These are phyloP conservation scores for Ceriops tagal DNA, from an alignment of 345 rosid genomes.

Conservation along the genomic window DNA sequence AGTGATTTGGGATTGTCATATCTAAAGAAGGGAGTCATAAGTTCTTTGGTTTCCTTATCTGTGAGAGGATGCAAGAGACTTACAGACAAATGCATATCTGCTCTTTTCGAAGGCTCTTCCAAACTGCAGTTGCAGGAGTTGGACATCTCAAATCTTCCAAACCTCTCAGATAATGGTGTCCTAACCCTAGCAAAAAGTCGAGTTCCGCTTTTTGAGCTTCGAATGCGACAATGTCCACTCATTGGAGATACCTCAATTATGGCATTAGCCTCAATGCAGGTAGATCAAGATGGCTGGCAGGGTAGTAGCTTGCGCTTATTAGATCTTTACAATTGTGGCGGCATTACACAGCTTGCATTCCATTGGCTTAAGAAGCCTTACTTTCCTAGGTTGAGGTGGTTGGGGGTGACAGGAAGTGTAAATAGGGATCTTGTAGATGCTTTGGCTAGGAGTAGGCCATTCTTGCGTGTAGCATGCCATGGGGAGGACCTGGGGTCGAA, in stretches of 20 bases:
- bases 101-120: slow-evolving; percentile 63
- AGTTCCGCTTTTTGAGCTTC: slow-evolving; percentile 63
- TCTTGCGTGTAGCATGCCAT: slow-evolving; percentile 56
- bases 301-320: slow-evolving; percentile 60
- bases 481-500: slow-evolving; percentile 78
- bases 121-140: slow-evolving; percentile 59
- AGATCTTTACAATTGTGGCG: slow-evolving; percentile 75
- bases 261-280: slow-evolving; percentile 84
- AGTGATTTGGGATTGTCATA: slow-evolving; percentile 59
- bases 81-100: slow-evolving; percentile 65
- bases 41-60: slow-evolving; percentile 63
- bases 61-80: slow-evolving; percentile 85
- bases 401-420: slow-evolving; percentile 75
- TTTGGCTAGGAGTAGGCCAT: slow-evolving; percentile 68
- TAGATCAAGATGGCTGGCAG: slow-evolving; percentile 55
- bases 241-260: slow-evolving; percentile 78
- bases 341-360: slow-evolving; percentile 71
- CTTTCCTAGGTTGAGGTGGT: slow-evolving; percentile 82
- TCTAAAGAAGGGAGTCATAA: slow-evolving; percentile 45
- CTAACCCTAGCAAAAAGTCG: slow-evolving; percentile 57
- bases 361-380: slow-evolving; percentile 85
- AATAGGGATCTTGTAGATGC: slow-evolving; percentile 80
- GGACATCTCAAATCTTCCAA: slow-evolving; percentile 77
- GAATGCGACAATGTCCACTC: slow-evolving; percentile 80
- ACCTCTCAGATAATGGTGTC: slow-evolving; percentile 64